These are phyloP conservation scores for Podila clonocystis DNA, from an alignment of 192 early-diverging fungal species.

Conservation along the genomic window DNA sequence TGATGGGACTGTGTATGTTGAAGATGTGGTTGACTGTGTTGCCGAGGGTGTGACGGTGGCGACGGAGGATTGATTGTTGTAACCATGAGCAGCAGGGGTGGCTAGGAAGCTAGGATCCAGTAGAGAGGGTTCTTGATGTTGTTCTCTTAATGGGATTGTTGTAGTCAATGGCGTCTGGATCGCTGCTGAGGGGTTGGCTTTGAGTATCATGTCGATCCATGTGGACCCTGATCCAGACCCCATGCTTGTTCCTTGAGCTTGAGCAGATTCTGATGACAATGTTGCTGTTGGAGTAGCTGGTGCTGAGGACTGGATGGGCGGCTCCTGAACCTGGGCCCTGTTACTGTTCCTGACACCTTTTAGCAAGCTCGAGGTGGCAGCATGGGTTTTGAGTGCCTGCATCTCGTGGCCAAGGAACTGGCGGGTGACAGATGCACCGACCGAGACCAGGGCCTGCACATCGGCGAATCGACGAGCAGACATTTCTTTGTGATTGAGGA, in stretches of 20 bases:
- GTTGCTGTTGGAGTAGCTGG: background rate
- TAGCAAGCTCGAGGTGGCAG: conserved; percentile 39
- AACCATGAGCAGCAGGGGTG: conserved; percentile 35
- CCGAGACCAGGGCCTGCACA: conserved; percentile 25
- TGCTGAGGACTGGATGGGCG: background rate
- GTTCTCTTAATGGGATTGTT: too few species aligned
- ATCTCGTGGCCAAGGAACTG: conserved; percentile 26
- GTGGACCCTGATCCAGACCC: conserved; percentile 1
- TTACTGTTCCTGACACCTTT: background rate
- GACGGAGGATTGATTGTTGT: background rate
- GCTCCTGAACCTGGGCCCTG: background rate
- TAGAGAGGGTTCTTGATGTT: conserved; percentile 7
- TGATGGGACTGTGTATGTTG: background rate
- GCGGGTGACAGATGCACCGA: conserved; percentile 24
- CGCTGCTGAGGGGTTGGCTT: background rate
- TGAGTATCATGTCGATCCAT: conserved; percentile 36
- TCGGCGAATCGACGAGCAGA: conserved; percentile 50
- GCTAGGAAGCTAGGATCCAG: conserved; percentile 39
- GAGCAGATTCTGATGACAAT: background rate
- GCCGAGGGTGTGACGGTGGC: background rate
- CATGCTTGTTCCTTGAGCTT: background rate
- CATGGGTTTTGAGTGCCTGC: conserved; percentile 25
- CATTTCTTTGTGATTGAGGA: conserved; percentile 10
- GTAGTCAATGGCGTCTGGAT: background rate
- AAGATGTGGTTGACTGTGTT: background rate